Evolutionary conservation across 2,329 filamentous ascomycete genomes (phyloP).

Genomic region (Calonectria montana): DNA sequence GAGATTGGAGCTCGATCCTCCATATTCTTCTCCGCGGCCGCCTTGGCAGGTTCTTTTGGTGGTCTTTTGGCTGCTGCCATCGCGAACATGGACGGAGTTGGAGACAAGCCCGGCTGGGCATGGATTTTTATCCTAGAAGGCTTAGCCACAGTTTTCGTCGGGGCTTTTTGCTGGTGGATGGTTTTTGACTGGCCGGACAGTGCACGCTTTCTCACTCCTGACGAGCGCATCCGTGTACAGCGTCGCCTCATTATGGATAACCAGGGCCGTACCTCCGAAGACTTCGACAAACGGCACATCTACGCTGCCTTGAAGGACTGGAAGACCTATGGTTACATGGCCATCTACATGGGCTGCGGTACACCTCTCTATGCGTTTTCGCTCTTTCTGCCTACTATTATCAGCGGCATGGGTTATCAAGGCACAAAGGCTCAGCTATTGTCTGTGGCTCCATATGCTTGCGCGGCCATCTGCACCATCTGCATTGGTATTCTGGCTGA

Average conservation of each 20-base stretch:
- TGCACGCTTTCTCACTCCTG: conserved; percentile 74
- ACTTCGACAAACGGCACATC: conserved; percentile 77
- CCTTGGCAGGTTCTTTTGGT: conserved; percentile 79
- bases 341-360: conserved; percentile 60
- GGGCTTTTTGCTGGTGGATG: conserved; percentile 74
- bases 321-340: conserved; percentile 73
- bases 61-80: conserved; percentile 78
- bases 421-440: conserved; percentile 64
- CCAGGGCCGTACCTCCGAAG: conserved; percentile 75
- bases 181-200: conserved; percentile 84
- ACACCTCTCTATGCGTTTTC: conserved; percentile 64
- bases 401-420: conserved; percentile 48
- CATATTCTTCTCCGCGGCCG: conserved; percentile 84
- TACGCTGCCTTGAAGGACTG: conserved; percentile 79
- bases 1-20: conserved; percentile 79
- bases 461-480: conserved; percentile 72
- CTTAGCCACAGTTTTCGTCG: conserved; percentile 73
- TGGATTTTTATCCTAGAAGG: conserved; percentile 78
- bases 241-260: conserved; percentile 75
- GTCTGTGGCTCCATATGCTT: conserved; percentile 69
- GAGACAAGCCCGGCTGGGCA: conserved; percentile 64
- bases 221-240: conserved; percentile 76
- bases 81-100: conserved; percentile 71
- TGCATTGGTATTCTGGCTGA: conserved; percentile 74
- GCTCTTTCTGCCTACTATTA: conserved; percentile 69